Evolutionary conservation across 129 eudicot species (phyloP).

Genomic region (Flaveria trinervia): DNA sequence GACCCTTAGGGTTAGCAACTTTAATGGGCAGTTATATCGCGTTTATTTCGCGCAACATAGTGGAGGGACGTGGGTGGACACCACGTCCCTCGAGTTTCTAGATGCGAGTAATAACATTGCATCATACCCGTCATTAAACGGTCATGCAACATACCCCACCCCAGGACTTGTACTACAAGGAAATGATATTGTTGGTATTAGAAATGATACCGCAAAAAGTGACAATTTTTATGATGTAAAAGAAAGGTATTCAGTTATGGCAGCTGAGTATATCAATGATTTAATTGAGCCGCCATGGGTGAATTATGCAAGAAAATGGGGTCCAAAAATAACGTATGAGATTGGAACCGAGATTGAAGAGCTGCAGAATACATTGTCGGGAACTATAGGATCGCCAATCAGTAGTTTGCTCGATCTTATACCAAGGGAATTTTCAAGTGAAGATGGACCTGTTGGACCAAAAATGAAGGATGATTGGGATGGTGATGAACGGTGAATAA

Average conservation of each 20-base stretch:
- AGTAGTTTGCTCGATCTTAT: slow-evolving; percentile 37
- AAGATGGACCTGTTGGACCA: slow-evolving; percentile 68
- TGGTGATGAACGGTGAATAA: slow-evolving; percentile 51
- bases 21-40: slow-evolving; percentile 49
- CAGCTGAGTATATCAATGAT: slow-evolving; percentile 43
- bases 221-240: slow-evolving; percentile 32
- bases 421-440: slow-evolving; percentile 54
- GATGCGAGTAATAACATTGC: slow-evolving; percentile 40
- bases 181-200: slow-evolving; percentile 38
- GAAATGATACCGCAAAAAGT: slow-evolving; percentile 49
- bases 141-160: slow-evolving; percentile 58
- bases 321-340: slow-evolving; percentile 50
- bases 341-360: slow-evolving; percentile 36
- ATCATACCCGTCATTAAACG: slow-evolving; percentile 59
- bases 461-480: slow-evolving; percentile 61
- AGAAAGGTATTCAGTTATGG: slow-evolving; percentile 37
- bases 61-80: slow-evolving; percentile 60
- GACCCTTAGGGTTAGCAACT: slow-evolving; percentile 68
- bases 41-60: slow-evolving; percentile 70
- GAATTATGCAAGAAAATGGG: slow-evolving; percentile 57
- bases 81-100: slow-evolving; percentile 46
- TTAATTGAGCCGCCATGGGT: slow-evolving; percentile 56
- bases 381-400: slow-evolving; percentile 22
- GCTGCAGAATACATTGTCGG: slow-evolving; percentile 26
- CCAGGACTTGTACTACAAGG: slow-evolving; percentile 55